Conservation (phyloP, 2,329 filamentous ascomycete species). For the Graphilbum sp. region DNA sequence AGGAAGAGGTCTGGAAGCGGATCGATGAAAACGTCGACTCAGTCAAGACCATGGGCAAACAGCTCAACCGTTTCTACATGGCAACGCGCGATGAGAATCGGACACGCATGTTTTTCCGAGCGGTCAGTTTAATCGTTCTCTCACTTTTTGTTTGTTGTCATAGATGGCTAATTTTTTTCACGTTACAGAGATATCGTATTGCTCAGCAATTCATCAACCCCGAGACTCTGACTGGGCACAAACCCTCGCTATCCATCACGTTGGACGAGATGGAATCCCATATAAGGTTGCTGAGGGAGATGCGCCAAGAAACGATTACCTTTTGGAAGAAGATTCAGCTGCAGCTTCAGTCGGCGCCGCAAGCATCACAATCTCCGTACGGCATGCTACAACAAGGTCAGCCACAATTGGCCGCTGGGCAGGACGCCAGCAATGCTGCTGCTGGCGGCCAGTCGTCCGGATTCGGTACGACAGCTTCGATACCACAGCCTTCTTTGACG, state of each 20-base stretch:
- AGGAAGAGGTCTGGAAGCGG: conserved; percentile 26
- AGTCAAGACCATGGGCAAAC: conserved; percentile 27
- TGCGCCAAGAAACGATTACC: conserved; percentile 26
- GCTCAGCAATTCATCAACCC: conserved; percentile 35
- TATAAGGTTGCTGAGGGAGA: conserved; percentile 30
- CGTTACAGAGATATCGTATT: conserved; percentile 34
- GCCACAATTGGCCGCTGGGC: neutral
- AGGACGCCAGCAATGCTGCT: neutral
- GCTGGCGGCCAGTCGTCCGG: neutral
- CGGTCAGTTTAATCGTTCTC: conserved; percentile 22
- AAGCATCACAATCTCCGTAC: conserved; percentile 7
- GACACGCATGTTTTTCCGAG: conserved; percentile 34
- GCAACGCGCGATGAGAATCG: conserved; percentile 30
- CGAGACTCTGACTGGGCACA: conserved; percentile 26
- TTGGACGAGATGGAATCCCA: conserved; percentile 33
- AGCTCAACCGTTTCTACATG: conserved; percentile 18
- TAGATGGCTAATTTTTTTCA: neutral
- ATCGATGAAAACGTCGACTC: conserved; percentile 23
- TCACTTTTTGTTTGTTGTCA: neutral
- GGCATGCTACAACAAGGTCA: neutral
- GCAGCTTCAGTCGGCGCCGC: conserved; percentile 3
- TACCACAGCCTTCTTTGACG: conserved; percentile 2
- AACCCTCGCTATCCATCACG: conserved; percentile 34
- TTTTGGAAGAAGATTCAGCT: conserved; percentile 3
- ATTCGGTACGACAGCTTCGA: neutral